These are phyloP conservation scores for Boletus mariae DNA, from an alignment of 1,284 basidiomycete species.

Conservation along the genomic window DNA sequence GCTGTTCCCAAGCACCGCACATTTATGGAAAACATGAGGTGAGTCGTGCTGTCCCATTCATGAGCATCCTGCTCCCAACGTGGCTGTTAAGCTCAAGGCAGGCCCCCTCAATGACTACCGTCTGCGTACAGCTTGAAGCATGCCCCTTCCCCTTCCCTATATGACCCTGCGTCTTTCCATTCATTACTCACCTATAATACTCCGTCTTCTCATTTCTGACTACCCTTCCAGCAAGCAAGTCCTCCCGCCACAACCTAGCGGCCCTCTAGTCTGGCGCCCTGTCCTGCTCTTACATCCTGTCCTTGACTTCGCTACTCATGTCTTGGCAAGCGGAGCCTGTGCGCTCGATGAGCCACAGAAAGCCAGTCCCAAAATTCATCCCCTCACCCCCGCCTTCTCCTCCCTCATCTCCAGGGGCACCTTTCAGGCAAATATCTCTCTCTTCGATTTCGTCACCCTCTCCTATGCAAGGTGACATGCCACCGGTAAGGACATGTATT, in stretches of 20 bases:
- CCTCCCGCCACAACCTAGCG: slow-evolving; percentile 13
- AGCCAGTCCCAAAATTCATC: slow-evolving; percentile 60
- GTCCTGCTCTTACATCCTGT: slow-evolving; percentile 8
- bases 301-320: slow-evolving; percentile 19
- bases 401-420: slow-evolving; percentile 28
- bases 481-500: slow-evolving; percentile 39
- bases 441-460: slow-evolving; percentile 25
- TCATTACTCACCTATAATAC: slow-evolving; percentile 33
- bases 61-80: slow-evolving; percentile 35
- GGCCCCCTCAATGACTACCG: slow-evolving; percentile 33
- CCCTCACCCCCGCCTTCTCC: slow-evolving; percentile 56
- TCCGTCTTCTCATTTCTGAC: slow-evolving; percentile 29
- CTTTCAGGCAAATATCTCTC: slow-evolving; percentile 31
- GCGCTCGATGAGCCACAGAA: slow-evolving; percentile 57
- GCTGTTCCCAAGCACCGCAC: slow-evolving; percentile 34
- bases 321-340: slow-evolving; percentile 23
- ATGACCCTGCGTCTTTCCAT: slow-evolving; percentile 29
- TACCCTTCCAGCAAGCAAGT: slow-evolving; percentile 19
- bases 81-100: slow-evolving; percentile 37
- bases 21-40: slow-evolving; percentile 39
- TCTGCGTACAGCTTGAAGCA: slow-evolving; percentile 34
- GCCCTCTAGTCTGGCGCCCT: slow-evolving; percentile 8
- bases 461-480: slow-evolving; percentile 35
- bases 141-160: slow-evolving; percentile 27
- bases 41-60: slow-evolving; percentile 33